A percentile compares a stretch with the other conserved stretches of the same genome.
Conservation (phyloP, 768 basidiomycete genomes). For the Russula sp. region DNA sequence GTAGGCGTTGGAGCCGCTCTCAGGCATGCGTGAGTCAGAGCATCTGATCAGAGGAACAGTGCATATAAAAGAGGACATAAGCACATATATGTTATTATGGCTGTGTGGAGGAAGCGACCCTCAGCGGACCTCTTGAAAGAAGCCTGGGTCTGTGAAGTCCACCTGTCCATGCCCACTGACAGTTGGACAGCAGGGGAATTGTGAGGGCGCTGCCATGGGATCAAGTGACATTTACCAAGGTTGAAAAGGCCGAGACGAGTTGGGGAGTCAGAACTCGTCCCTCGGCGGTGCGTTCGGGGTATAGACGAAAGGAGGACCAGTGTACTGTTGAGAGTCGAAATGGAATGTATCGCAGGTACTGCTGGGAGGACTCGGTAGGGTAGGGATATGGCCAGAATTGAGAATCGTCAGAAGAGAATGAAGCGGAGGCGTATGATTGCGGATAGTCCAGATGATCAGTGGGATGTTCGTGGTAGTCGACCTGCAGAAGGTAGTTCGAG, state of each 20-base stretch:
- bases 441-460: constrained; percentile 7
- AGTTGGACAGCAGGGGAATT: too few species aligned
- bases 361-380: neutral
- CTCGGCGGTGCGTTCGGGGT: neutral
- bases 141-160: too few species aligned
- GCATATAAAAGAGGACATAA: too few species aligned
- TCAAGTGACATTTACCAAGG: too few species aligned
- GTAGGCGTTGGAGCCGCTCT: constrained; percentile 59
- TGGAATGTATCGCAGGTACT: constrained; percentile 6
- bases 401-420: constrained; percentile 9
- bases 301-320: neutral
- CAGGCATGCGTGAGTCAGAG: constrained; percentile 81
- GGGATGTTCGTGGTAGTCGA: constrained; percentile 8
- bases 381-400: constrained; percentile 17
- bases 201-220: too few species aligned
- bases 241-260: constrained; percentile 13
- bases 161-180: too few species aligned
- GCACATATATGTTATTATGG: too few species aligned
- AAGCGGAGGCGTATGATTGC: neutral
- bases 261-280: neutral
- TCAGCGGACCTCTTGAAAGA: too few species aligned
- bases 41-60: too few species aligned
- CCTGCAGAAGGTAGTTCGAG: constrained; percentile 6
- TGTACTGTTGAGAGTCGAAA: constrained; percentile 1
- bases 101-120: too few species aligned